A percentile compares a stretch with the other conserved stretches of the same genome.
phyloP scores from a whole-genome alignment of 495 filamentous ascomycete genomes.

The Aspergillus wentii region DNA sequence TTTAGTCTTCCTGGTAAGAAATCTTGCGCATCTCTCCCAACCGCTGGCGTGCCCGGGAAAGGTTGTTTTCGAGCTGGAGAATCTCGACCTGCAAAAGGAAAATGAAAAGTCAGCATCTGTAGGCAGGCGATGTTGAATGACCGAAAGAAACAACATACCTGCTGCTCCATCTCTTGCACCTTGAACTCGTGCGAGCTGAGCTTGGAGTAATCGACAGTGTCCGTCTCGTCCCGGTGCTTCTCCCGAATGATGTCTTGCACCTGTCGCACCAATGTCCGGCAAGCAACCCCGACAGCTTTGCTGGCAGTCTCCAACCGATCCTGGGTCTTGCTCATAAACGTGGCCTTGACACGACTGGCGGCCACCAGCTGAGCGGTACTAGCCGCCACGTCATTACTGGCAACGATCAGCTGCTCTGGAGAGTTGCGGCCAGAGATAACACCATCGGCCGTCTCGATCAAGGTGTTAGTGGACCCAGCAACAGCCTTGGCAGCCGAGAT shows the following conservation, averaged over 20 bases:
- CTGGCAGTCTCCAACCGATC: conserved; percentile 85
- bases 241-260: conserved; percentile 92
- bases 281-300: conserved; percentile 88
- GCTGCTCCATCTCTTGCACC: conserved; percentile 98
- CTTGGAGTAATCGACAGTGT: conserved; percentile 77
- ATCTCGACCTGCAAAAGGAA: conserved; percentile 75
- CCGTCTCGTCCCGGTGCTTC: conserved; percentile 70
- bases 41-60: conserved; percentile 73
- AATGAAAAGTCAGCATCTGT: not conserved
- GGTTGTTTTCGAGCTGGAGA: conserved; percentile 84
- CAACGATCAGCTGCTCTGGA: conserved; percentile 95
- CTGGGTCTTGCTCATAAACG: conserved; percentile 94
- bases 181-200: conserved; percentile 95
- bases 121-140: conserved; percentile 1
- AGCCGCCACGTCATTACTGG: conserved; percentile 93
- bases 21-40: conserved; percentile 99
- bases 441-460: conserved; percentile 97
- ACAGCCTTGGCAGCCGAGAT: conserved; percentile 97
- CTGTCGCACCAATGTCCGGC: conserved; percentile 81
- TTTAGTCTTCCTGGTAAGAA: conserved; percentile 80
- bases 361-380: conserved; percentile 95
- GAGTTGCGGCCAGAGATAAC: conserved; percentile 88
- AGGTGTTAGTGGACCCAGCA: conserved; percentile 80
- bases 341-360: conserved; percentile 92
- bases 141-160: conserved; percentile 57